These are phyloP conservation scores for Alternaria arbusti DNA, from an alignment of 2,329 filamentous ascomycete species.

Conservation along the genomic window DNA sequence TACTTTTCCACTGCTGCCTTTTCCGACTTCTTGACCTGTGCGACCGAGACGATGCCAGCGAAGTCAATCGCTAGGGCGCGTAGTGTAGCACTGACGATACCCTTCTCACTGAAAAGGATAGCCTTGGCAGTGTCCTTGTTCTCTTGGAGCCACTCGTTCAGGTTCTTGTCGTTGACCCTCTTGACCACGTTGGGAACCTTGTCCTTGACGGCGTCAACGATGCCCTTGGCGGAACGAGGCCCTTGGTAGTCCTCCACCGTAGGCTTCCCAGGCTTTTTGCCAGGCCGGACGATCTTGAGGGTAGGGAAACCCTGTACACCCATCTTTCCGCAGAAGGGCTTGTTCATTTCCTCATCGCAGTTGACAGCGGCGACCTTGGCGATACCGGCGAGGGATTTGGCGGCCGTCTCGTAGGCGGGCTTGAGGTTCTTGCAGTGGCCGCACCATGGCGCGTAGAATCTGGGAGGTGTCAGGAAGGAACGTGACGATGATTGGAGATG, in stretches of 20 bases:
- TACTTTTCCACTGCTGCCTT: slow-evolving; percentile 73
- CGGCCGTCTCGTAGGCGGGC: slow-evolving; percentile 93
- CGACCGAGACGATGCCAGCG: slow-evolving; percentile 77
- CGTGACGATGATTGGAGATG: background rate
- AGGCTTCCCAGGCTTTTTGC: slow-evolving; percentile 80
- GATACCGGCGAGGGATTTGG: slow-evolving; percentile 85
- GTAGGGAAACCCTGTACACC: slow-evolving; percentile 95
- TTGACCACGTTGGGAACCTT: slow-evolving; percentile 94
- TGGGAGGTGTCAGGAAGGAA: slow-evolving; percentile 54
- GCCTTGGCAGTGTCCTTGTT: slow-evolving; percentile 78
- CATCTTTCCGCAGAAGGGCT: slow-evolving; percentile 81
- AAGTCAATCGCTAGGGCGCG: slow-evolving; percentile 91
- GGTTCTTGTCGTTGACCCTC: slow-evolving; percentile 76
- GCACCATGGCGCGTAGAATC: slow-evolving; percentile 98
- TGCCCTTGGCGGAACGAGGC: slow-evolving; percentile 79
- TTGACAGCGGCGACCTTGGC: slow-evolving; percentile 94
- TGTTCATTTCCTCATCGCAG: slow-evolving; percentile 94
- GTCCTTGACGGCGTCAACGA: slow-evolving; percentile 82
- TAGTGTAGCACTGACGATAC: slow-evolving; percentile 80
- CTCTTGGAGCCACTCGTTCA: slow-evolving; percentile 74
- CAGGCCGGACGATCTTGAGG: slow-evolving; percentile 87
- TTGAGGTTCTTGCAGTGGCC: slow-evolving; percentile 97
- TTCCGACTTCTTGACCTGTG: slow-evolving; percentile 85
- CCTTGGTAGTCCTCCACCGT: slow-evolving; percentile 91
- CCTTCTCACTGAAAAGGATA: slow-evolving; percentile 92